phyloP scores from a whole-genome alignment of 495 filamentous ascomycete species.

The Amorphotheca resinae region DNA sequence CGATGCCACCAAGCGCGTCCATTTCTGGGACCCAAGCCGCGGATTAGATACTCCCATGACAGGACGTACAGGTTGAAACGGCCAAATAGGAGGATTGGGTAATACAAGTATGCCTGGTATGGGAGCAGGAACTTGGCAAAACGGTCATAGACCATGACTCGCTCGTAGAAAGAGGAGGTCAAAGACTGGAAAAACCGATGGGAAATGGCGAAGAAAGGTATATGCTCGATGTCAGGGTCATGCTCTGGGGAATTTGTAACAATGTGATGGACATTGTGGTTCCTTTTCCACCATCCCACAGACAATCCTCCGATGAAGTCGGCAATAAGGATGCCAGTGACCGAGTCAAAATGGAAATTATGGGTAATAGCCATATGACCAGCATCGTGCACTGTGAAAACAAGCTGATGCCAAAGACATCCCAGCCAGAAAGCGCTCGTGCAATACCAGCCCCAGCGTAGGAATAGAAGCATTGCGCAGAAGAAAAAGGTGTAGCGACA shows the following conservation, averaged over 20 bases:
- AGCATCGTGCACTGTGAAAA: constrained; percentile 92
- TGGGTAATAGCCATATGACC: constrained; percentile 98
- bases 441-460: constrained; percentile 62
- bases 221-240: constrained; percentile 93
- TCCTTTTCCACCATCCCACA: constrained; percentile 93
- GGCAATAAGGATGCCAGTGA: constrained; percentile 83
- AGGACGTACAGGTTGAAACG: constrained; percentile 87
- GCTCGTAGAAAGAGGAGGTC: constrained; percentile 80
- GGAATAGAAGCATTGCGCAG: constrained; percentile 45
- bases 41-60: constrained; percentile 70
- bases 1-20: constrained; percentile 84
- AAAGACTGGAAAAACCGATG: constrained; percentile 71
- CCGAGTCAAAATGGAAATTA: constrained; percentile 64
- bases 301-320: constrained; percentile 87
- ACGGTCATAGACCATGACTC: constrained; percentile 71
- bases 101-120: constrained; percentile 77
- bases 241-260: constrained; percentile 95
- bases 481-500: constrained; percentile 68
- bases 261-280: constrained; percentile 96
- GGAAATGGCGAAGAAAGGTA: constrained; percentile 89
- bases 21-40: constrained; percentile 63
- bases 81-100: constrained; percentile 70
- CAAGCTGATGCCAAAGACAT: constrained; percentile 86
- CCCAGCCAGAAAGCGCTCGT: constrained; percentile 67
- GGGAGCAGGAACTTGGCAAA: constrained; percentile 57